Evolutionary conservation across 768 basidiomycete species (phyloP).

Genomic region (Mycena galericulata): DNA sequence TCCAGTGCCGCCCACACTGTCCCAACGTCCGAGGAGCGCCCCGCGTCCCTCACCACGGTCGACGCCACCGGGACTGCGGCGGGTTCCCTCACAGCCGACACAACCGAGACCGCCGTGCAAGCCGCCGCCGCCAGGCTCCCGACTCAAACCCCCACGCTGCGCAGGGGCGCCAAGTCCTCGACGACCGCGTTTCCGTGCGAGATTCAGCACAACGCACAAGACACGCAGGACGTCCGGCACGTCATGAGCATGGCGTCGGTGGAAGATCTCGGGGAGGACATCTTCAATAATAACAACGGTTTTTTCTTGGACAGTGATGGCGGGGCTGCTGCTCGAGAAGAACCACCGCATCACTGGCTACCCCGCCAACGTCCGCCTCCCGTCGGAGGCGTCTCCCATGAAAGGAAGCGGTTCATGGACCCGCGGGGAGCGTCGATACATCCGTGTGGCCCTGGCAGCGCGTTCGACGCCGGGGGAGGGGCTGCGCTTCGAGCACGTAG

Average conservation of each 20-base stretch:
- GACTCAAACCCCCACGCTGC: not conserved
- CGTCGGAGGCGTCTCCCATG: too few relatives aligned
- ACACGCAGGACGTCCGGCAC: not conserved
- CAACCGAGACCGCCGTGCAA: not conserved
- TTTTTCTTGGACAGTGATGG: not conserved
- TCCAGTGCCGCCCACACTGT: too few relatives aligned
- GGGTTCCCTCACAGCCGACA: too few relatives aligned
- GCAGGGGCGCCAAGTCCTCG: not conserved
- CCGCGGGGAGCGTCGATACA: too few relatives aligned
- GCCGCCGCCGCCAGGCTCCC: not conserved
- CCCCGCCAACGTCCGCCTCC: not conserved
- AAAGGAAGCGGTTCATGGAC: too few relatives aligned
- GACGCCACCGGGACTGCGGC: too few relatives aligned
- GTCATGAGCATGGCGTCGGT: not conserved
- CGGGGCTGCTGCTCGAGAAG: not conserved
- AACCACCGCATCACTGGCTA: not conserved
- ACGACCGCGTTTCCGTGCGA: not conserved
- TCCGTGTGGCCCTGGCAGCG: too few relatives aligned
- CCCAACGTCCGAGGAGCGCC: too few relatives aligned
- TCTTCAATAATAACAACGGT: not conserved
- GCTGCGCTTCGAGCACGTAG: too few relatives aligned
- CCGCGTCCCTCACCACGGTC: too few relatives aligned
- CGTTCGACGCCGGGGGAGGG: too few relatives aligned
- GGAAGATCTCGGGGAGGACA: not conserved
- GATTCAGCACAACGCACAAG: not conserved